Percentiles rank a stretch among this genome's conserved stretches.
Evolutionary conservation across 441 rosid species (phyloP).

Genomic region (Arabidopsis hybrid): DNA sequence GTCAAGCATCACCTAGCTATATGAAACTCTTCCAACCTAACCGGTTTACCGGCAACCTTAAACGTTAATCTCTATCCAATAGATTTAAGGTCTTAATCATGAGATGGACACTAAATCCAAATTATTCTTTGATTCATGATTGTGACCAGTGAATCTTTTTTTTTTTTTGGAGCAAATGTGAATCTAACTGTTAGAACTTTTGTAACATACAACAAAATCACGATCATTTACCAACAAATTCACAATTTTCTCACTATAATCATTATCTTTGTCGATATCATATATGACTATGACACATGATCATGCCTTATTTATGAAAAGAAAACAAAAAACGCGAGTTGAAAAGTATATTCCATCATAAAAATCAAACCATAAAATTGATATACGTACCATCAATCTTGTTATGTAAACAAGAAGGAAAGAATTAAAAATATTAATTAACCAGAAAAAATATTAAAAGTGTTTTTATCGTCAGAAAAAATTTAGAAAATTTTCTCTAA

Average conservation of each 20-base stretch:
- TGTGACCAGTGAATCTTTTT: conserved; percentile 23
- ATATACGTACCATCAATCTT: not conserved
- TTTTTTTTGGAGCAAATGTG: not conserved
- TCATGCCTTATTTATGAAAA: conserved; percentile 2
- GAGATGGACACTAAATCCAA: conserved; percentile 9
- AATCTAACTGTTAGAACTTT: conserved; percentile 10
- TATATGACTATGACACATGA: conserved; percentile 18
- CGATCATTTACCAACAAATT: conserved; percentile 34
- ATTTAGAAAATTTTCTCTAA: too few species aligned
- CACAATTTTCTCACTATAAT: conserved; percentile 14
- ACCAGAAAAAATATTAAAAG: not conserved
- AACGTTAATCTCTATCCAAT: conserved; percentile 12
- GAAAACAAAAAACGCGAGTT: not conserved
- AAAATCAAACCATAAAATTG: not conserved
- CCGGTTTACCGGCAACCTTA: conserved; percentile 30
- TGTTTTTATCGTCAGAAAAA: too few species aligned
- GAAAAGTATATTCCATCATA: conserved; percentile 13
- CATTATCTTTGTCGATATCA: not conserved
- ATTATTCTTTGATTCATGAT: conserved; percentile 11
- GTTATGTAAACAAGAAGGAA: not conserved
- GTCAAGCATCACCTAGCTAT: conserved; percentile 11
- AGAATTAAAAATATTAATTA: not conserved
- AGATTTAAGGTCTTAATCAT: conserved; percentile 23
- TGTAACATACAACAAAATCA: conserved; percentile 7
- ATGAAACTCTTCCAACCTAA: conserved; percentile 12